These are phyloP conservation scores for Rubus parviflorus DNA, from an alignment of 306 rosid genomes.

Conservation along the genomic window DNA sequence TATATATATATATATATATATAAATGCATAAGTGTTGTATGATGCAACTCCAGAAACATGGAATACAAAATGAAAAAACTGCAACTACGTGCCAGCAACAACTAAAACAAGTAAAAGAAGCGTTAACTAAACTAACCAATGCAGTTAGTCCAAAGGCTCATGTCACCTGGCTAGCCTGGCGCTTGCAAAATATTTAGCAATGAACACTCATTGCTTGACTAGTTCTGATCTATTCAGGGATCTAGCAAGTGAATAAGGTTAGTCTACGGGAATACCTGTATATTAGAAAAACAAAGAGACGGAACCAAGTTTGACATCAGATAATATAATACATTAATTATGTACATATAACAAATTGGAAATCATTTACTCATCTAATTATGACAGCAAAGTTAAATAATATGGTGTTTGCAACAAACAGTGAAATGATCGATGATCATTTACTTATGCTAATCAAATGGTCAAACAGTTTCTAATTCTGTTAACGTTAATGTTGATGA, in stretches of 20 bases:
- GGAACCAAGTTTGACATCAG: constrained; percentile 11
- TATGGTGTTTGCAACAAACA: constrained; percentile 3
- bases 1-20: too few relatives aligned
- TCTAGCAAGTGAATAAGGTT: too few relatives aligned
- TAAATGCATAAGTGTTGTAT: neutral
- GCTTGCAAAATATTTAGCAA: neutral
- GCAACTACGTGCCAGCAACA: neutral
- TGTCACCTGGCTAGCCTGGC: neutral
- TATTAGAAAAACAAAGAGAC: constrained; percentile 21
- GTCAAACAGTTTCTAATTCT: neutral
- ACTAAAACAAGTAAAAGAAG: neutral
- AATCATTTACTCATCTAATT: neutral
- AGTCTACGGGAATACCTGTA: constrained; percentile 37
- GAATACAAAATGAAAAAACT: neutral
- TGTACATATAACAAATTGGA: neutral
- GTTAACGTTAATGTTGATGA: neutral
- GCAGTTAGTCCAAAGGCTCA: neutral
- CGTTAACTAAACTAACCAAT: neutral
- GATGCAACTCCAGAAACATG: neutral
- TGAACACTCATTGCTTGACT: neutral
- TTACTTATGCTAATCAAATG: neutral
- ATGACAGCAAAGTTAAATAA: neutral
- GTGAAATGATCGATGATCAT: neutral
- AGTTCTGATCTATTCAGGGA: too few relatives aligned
- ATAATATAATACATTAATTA: neutral